These are phyloP conservation scores for Phialocephala sp. DNA, from an alignment of 2,329 filamentous ascomycete species.

Conservation along the genomic window DNA sequence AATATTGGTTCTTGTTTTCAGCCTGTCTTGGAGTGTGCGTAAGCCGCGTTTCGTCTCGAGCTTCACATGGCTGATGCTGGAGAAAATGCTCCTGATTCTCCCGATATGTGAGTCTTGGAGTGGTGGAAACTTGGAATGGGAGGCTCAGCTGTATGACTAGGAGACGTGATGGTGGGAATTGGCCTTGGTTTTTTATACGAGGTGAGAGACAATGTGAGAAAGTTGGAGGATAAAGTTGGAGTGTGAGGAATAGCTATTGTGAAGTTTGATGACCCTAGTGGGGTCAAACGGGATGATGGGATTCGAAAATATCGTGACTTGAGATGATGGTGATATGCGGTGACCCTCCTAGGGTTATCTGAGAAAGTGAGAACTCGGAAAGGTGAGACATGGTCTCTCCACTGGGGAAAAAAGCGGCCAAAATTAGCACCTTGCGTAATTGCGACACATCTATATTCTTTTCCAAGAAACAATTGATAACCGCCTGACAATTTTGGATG, in stretches of 20 bases:
- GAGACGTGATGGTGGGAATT: slow-evolving; percentile 3
- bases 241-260: neutral
- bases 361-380: neutral
- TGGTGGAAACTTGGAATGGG: neutral
- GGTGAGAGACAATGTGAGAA: neutral
- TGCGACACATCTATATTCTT: no score
- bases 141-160: neutral
- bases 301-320: neutral
- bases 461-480: no score
- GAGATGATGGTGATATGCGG: neutral
- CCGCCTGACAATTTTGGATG: no score
- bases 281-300: neutral
- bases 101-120: neutral
- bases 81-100: neutral
- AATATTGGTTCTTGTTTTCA: slow-evolving; percentile 3
- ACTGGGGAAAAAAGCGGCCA: no score
- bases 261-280: neutral
- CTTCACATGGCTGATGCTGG: neutral
- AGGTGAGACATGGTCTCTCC: slow-evolving; percentile 1
- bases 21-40: neutral
- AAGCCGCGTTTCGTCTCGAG: neutral
- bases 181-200: slow-evolving; percentile 3
- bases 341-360: neutral
- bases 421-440: no score
- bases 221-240: neutral